Conservation (phyloP, 306 rosid species). For the Corylus heterophylla region DNA sequence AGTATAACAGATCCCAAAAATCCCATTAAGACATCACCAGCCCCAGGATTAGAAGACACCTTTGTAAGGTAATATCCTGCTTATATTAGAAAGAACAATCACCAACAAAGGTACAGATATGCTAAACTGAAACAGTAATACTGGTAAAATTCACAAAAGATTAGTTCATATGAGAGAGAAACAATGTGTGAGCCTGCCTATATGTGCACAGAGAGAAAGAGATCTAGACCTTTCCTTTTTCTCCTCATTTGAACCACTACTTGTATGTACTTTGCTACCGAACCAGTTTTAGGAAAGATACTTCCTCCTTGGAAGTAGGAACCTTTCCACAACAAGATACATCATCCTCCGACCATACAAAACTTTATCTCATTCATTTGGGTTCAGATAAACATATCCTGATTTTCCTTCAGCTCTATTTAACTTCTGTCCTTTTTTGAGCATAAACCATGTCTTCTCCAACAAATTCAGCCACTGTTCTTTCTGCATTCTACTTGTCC, state of each 20-base stretch:
- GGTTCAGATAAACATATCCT: not conserved
- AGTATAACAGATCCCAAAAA: slow-evolving; percentile 96
- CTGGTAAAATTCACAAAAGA: not conserved
- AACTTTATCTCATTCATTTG: not conserved
- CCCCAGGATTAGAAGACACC: slow-evolving; percentile 81
- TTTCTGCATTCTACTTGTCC: not conserved
- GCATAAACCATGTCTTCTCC: not conserved
- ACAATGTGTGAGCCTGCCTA: not conserved
- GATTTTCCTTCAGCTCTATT: not conserved
- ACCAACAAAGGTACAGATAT: slow-evolving; percentile 4
- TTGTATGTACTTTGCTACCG: not conserved
- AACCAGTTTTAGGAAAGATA: not conserved
- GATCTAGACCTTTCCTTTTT: not conserved
- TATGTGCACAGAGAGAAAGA: not conserved
- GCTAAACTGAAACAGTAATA: not conserved
- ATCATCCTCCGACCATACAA: not conserved
- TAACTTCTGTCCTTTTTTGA: not conserved
- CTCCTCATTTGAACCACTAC: not conserved
- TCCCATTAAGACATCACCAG: slow-evolving; percentile 94
- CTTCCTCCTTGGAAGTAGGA: slow-evolving; percentile 11
- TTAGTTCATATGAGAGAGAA: slow-evolving; percentile 7
- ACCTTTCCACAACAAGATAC: not conserved
- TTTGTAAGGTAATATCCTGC: slow-evolving; percentile 84
- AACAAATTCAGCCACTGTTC: not conserved
- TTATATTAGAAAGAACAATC: slow-evolving; percentile 24